Percentiles rank a stretch among this genome's conserved stretches.
Evolutionary conservation across 768 basidiomycete genomes (phyloP).

Genomic region (Mycena haematopus): DNA sequence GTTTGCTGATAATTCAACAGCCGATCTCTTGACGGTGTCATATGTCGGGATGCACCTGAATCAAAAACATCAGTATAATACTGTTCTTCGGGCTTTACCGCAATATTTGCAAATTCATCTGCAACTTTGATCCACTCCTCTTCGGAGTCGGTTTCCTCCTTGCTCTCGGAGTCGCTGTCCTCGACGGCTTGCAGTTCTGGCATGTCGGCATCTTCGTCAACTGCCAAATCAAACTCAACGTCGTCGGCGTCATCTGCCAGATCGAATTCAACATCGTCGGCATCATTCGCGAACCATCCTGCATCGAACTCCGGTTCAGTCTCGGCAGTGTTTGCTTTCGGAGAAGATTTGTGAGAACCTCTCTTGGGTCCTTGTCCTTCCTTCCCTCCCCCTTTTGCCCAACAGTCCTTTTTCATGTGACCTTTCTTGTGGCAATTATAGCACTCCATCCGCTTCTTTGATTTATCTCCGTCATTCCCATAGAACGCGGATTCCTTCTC

Average conservation of each 20-base stretch:
- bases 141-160: not conserved
- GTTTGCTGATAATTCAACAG: not conserved
- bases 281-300: not conserved
- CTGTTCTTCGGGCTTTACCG: not conserved
- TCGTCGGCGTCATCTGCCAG: not conserved
- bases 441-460: not conserved
- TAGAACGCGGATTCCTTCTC: not conserved
- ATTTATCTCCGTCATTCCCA: not conserved
- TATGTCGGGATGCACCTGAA: not conserved
- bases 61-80: not conserved
- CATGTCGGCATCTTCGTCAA: not conserved
- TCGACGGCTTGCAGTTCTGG: not conserved
- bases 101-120: not conserved
- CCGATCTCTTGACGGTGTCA: not conserved
- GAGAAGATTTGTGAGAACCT: too few relatives aligned
- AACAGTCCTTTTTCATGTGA: not conserved
- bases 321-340: not conserved
- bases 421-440: constrained; percentile 5
- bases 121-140: too few relatives aligned
- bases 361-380: not conserved
- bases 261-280: not conserved
- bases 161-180: not conserved
- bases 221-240: not conserved
- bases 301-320: not conserved
- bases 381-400: not conserved